These are phyloP conservation scores for Backusella luteola DNA, from an alignment of 192 early-diverging fungal genomes.

Conservation along the genomic window DNA sequence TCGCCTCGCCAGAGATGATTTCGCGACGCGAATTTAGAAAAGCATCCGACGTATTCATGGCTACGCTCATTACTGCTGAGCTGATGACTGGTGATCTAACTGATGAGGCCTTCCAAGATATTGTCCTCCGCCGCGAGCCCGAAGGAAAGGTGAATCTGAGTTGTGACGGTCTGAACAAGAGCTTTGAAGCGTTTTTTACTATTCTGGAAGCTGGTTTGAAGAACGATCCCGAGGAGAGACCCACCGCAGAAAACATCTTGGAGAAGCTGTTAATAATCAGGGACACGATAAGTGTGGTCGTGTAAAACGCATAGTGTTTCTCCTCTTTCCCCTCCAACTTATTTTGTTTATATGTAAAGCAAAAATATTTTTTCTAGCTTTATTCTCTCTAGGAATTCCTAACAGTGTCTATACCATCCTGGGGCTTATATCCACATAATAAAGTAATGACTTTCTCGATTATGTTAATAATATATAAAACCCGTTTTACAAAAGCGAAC, in stretches of 20 bases:
- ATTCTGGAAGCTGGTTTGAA: not conserved
- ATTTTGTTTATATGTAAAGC: not conserved
- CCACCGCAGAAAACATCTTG: not conserved
- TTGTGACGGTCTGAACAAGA: not conserved
- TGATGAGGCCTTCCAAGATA: not conserved
- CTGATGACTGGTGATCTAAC: constrained; percentile 5
- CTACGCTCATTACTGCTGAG: not conserved
- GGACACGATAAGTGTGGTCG: not conserved
- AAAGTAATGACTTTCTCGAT: too few species aligned
- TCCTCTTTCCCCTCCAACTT: not conserved
- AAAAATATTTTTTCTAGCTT: not conserved
- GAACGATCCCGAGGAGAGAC: not conserved
- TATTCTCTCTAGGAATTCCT: too few species aligned
- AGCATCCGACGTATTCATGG: constrained; percentile 26
- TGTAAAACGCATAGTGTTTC: not conserved
- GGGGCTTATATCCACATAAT: too few species aligned
- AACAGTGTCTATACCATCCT: too few species aligned
- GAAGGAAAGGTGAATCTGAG: not conserved
- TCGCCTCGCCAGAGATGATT: constrained; percentile 21
- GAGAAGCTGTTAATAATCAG: not conserved
- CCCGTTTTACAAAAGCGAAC: too few species aligned
- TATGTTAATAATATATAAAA: too few species aligned
- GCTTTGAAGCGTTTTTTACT: not conserved
- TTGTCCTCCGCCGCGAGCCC: not conserved
- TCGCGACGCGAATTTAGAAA: not conserved